phyloP scores from a whole-genome alignment of 345 rosid species.

The Rhodamnia rubescens region DNA sequence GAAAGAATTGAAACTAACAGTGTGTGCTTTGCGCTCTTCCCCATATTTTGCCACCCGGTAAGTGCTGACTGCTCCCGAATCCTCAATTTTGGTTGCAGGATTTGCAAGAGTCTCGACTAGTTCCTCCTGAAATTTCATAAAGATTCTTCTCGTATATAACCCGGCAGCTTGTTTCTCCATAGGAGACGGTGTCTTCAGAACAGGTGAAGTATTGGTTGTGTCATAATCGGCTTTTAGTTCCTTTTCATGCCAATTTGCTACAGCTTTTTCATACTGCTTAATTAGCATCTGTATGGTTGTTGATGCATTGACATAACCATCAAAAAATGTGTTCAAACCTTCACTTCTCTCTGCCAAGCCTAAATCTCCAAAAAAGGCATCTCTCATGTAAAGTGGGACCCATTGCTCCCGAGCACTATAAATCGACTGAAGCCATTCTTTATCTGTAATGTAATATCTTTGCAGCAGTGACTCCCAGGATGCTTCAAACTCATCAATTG shows the following conservation, averaged over 20 bases:
- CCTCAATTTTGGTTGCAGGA: constrained; percentile 50
- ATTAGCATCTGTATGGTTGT: constrained; percentile 42
- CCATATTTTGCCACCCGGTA: constrained; percentile 68
- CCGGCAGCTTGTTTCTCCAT: constrained; percentile 76
- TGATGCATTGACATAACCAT: constrained; percentile 46
- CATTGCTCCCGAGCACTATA: constrained; percentile 58
- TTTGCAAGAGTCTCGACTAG: constrained; percentile 65
- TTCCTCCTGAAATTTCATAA: constrained; percentile 70
- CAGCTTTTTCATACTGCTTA: constrained; percentile 59
- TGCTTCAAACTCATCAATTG: constrained; percentile 54
- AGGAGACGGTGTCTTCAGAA: constrained; percentile 66
- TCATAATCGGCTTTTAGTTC: constrained; percentile 73
- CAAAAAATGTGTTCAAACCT: constrained; percentile 37
- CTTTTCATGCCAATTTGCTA: constrained; percentile 54
- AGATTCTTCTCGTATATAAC: constrained; percentile 51
- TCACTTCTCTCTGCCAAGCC: constrained; percentile 20
- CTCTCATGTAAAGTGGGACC: constrained; percentile 58
- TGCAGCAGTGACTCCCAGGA: constrained; percentile 43
- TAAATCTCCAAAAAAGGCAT: constrained; percentile 56
- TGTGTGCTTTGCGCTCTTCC: constrained; percentile 43
- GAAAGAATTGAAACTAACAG: constrained; percentile 45
- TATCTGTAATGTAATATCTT: constrained; percentile 40
- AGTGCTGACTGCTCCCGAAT: constrained; percentile 33
- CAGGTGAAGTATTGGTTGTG: constrained; percentile 35
- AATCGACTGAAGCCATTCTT: constrained; percentile 59